Evolutionary conservation across 2,329 filamentous ascomycete genomes (phyloP).

Genomic region (Zalaria obscura): DNA sequence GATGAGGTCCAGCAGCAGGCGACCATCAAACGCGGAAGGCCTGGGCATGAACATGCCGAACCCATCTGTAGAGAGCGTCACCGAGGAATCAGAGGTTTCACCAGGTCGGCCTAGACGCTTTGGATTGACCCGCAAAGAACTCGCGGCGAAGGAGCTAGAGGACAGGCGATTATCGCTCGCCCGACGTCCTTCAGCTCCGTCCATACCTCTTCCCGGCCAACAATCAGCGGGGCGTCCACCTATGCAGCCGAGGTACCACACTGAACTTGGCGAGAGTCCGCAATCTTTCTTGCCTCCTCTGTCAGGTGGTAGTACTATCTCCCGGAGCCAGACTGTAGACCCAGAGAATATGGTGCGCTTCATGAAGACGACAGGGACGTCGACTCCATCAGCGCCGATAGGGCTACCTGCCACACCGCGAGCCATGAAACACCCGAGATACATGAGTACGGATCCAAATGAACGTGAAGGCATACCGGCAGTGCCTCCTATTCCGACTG

Average conservation of each 20-base stretch:
- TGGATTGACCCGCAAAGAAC: conserved; percentile 24
- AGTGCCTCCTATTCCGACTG: conserved; percentile 43
- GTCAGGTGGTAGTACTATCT: conserved; percentile 21
- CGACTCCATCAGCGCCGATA: conserved; percentile 42
- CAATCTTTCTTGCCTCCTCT: conserved; percentile 21
- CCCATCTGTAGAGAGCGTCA: neutral
- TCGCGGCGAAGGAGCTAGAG: conserved; percentile 66
- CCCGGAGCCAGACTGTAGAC: conserved; percentile 53
- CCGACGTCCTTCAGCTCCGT: conserved; percentile 62
- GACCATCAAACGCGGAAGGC: conserved; percentile 1
- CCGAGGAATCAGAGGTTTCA: conserved; percentile 2
- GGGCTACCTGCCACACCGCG: conserved; percentile 84
- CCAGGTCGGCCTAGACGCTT: neutral
- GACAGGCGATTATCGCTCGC: conserved; percentile 75
- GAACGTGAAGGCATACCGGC: conserved; percentile 35
- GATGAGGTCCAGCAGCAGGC: conserved; percentile 13
- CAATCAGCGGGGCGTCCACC: conserved; percentile 25
- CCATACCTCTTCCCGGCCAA: conserved; percentile 61
- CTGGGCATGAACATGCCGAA: neutral
- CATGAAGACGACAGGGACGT: conserved; percentile 21
- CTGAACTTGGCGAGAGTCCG: conserved; percentile 30
- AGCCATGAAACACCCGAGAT: conserved; percentile 71
- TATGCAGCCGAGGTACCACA: conserved; percentile 20
- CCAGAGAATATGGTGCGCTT: conserved; percentile 32
- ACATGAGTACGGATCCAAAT: conserved; percentile 44